Evolutionary conservation across 148 eudicot species (phyloP).

Genomic region (Rheum nobile): DNA sequence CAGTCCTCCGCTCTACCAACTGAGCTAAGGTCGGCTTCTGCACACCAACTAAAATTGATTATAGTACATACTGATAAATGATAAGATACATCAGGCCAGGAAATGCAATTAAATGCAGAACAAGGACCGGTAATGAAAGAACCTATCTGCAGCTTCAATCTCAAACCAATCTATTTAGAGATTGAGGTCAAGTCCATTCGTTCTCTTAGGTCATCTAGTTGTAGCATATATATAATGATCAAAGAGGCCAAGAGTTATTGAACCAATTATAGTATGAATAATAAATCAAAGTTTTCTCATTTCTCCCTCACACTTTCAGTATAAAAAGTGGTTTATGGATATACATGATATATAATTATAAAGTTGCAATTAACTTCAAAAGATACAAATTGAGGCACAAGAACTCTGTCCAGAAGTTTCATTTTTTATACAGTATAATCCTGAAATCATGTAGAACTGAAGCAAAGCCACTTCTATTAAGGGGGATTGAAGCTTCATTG

Average conservation of each 20-base stretch:
- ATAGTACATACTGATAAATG: neutral
- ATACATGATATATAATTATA: neutral
- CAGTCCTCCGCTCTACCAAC: slow-evolving; percentile 10
- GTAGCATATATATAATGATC: neutral
- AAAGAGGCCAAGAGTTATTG: neutral
- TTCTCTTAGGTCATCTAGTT: neutral
- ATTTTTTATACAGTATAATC: no score
- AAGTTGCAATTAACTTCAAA: neutral
- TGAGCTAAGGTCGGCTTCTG: slow-evolving; percentile 1
- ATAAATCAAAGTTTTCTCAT: neutral
- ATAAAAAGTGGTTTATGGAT: no score
- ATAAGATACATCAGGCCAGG: neutral
- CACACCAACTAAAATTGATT: neutral
- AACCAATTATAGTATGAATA: neutral
- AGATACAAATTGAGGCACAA: neutral
- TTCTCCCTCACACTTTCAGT: no score
- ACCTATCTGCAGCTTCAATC: neutral
- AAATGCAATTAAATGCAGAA: neutral
- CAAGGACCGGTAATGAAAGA: neutral
- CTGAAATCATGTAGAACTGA: neutral
- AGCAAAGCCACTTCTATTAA: neutral
- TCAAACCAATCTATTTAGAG: neutral
- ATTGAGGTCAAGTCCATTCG: neutral
- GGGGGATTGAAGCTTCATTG: neutral
- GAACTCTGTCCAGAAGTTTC: neutral